phyloP scores from a whole-genome alignment of 495 filamentous ascomycete species.

The Xylaria cubensis region DNA sequence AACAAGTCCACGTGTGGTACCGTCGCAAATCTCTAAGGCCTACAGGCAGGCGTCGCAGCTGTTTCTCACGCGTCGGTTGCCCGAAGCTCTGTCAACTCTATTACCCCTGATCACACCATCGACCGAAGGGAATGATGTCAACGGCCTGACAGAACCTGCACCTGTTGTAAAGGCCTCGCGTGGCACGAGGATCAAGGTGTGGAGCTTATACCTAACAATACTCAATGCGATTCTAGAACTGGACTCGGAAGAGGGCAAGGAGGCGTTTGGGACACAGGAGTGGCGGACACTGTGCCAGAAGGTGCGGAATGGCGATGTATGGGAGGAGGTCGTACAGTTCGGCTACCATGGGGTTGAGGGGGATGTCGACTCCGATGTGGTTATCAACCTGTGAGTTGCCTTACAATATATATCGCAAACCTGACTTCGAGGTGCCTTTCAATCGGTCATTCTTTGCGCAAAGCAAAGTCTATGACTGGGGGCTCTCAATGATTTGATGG shows the following conservation, averaged over 20 bases:
- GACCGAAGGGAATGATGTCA: constrained; percentile 42
- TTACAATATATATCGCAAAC: neutral
- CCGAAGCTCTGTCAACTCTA: constrained; percentile 83
- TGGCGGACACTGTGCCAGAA: constrained; percentile 82
- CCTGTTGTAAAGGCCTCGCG: constrained; percentile 76
- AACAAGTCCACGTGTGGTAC: constrained; percentile 59
- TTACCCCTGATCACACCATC: constrained; percentile 73
- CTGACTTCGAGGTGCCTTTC: neutral
- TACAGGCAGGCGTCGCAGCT: constrained; percentile 91
- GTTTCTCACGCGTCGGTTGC: constrained; percentile 89
- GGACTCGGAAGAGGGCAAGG: constrained; percentile 87
- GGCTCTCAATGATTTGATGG: neutral
- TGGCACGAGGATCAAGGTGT: constrained; percentile 87
- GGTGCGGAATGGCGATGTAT: constrained; percentile 84
- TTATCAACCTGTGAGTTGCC: constrained; percentile 79
- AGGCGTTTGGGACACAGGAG: constrained; percentile 78
- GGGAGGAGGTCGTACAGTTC: constrained; percentile 87
- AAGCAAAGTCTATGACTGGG: neutral
- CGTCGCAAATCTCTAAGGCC: constrained; percentile 75
- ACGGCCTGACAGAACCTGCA: constrained; percentile 56
- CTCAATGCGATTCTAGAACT: constrained; percentile 89
- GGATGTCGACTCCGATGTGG: constrained; percentile 91
- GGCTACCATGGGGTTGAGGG: constrained; percentile 88
- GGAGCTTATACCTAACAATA: constrained; percentile 94
- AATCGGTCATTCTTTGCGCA: neutral